Conservation (phyloP, 306 rosid species). For the Cucurbita pepo region DNA sequence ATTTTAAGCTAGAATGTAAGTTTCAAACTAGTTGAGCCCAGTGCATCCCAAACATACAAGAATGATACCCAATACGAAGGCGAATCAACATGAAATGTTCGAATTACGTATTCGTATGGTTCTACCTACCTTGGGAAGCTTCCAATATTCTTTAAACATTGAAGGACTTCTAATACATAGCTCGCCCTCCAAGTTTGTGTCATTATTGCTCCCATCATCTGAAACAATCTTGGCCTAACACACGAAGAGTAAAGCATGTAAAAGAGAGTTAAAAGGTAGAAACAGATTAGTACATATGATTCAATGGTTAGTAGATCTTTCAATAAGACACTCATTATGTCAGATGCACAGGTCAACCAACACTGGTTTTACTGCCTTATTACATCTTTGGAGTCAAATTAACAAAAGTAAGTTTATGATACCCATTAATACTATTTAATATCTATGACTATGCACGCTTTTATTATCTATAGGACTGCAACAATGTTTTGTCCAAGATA, state of each 20-base stretch:
- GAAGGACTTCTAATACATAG: conserved; percentile 75
- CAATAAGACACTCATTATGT: not conserved
- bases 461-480: no score
- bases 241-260: not conserved
- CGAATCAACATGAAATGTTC: not conserved
- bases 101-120: conserved; percentile 2
- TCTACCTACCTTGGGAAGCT: conserved; percentile 51
- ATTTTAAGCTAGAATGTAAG: not conserved
- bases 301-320: not conserved
- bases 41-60: not conserved
- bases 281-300: not conserved
- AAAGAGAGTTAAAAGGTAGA: not conserved
- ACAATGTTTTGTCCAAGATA: no score
- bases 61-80: not conserved
- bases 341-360: not conserved
- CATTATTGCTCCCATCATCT: conserved; percentile 29
- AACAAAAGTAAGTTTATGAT: no score
- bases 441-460: no score
- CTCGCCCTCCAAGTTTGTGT: conserved; percentile 34
- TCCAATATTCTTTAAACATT: conserved; percentile 75
- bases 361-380: not conserved
- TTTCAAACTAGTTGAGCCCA: not conserved
- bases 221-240: conserved; percentile 48
- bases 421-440: no score
- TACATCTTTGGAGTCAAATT: no score